Evolutionary conservation across 768 basidiomycete species (phyloP).

Genomic region (Phanerochaete sordida): DNA sequence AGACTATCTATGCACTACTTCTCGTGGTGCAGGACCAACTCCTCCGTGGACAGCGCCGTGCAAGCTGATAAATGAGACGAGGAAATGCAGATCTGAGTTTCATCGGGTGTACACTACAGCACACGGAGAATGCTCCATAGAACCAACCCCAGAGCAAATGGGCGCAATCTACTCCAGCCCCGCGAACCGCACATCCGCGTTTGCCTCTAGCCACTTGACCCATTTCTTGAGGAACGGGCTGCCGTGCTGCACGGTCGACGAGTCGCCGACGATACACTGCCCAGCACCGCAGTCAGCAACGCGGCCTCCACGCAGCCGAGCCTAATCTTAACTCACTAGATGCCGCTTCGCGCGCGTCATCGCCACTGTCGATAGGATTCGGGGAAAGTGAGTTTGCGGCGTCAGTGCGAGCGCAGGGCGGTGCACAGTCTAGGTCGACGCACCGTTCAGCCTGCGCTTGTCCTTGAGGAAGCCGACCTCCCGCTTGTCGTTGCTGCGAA

Average conservation of each 20-base stretch:
- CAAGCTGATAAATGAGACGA: neutral
- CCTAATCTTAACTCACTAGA: constrained; percentile 52
- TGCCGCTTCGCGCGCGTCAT: constrained; percentile 92
- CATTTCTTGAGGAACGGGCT: constrained; percentile 82
- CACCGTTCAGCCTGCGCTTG: constrained; percentile 85
- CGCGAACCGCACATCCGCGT: constrained; percentile 89
- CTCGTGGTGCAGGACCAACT: constrained; percentile 63
- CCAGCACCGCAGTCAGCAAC: neutral
- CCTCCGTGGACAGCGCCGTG: constrained; percentile 18
- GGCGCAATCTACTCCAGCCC: constrained; percentile 46
- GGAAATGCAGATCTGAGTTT: neutral
- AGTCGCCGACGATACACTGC: constrained; percentile 94
- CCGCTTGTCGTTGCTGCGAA: constrained; percentile 88
- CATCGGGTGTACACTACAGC: too few relatives aligned
- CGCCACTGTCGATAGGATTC: constrained; percentile 51
- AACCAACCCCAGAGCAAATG: neutral
- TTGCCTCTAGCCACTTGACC: constrained; percentile 85
- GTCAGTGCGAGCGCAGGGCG: too few relatives aligned
- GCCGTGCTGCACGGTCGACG: constrained; percentile 84
- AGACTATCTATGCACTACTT: constrained; percentile 56
- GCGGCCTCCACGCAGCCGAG: neutral
- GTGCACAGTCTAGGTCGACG: constrained; percentile 14
- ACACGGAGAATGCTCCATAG: too few relatives aligned
- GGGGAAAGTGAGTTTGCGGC: too few relatives aligned
- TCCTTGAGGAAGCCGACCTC: constrained; percentile 96